phyloP scores from a whole-genome alignment of 306 rosid species.

The Quercus glauca region DNA sequence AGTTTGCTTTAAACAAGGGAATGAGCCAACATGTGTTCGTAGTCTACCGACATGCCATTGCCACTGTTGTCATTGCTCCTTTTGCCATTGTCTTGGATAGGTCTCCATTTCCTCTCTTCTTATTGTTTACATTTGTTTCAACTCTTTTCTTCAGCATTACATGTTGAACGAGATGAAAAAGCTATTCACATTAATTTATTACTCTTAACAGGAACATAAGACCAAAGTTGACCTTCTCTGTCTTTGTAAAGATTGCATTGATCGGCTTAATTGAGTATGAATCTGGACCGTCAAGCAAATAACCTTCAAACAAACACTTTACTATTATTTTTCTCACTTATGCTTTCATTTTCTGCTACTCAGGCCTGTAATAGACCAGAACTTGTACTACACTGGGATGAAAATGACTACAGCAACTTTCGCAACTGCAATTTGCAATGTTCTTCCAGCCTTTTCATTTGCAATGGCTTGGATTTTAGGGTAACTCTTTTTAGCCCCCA shows the following conservation, averaged over 20 bases:
- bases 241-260: slow-evolving; percentile 32
- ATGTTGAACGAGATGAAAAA: not conserved
- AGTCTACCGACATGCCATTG: slow-evolving; percentile 41
- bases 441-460: slow-evolving; percentile 37
- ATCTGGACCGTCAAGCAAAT: not conserved
- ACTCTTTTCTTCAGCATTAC: not conserved
- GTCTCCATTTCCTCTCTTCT: slow-evolving; percentile 7
- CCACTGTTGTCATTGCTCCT: slow-evolving; percentile 39
- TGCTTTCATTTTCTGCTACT: not conserved
- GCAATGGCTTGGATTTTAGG: too few relatives aligned
- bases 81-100: slow-evolving; percentile 50
- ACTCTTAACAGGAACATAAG: slow-evolving; percentile 38
- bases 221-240: slow-evolving; percentile 44
- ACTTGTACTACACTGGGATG: slow-evolving; percentile 51
- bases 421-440: too few relatives aligned
- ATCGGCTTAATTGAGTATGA: slow-evolving; percentile 44
- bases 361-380: slow-evolving; percentile 66
- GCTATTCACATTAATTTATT: not conserved
- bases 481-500: too few relatives aligned
- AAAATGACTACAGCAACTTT: slow-evolving; percentile 30
- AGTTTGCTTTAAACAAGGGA: slow-evolving; percentile 42
- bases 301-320: not conserved
- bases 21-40: slow-evolving; percentile 45
- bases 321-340: not conserved
- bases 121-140: not conserved